phyloP scores from a whole-genome alignment of 2,329 filamentous ascomycete species.

The Monosporascus sp. region DNA sequence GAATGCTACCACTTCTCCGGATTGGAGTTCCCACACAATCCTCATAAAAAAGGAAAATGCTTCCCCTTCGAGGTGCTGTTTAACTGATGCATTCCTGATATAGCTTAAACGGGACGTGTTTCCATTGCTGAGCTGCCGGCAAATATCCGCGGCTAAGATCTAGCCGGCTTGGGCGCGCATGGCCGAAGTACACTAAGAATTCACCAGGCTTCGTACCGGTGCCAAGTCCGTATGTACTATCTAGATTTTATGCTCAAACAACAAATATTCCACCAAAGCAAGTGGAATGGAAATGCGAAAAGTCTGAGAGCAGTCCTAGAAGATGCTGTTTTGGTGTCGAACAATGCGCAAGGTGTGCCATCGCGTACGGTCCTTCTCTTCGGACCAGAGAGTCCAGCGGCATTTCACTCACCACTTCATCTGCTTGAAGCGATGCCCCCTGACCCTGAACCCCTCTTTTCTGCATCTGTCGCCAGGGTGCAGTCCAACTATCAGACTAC shows the following conservation, averaged over 20 bases:
- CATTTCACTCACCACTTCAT: no score
- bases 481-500: no score
- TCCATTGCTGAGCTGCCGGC: background rate
- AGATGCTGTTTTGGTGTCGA: no score
- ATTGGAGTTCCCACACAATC: no score
- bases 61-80: background rate
- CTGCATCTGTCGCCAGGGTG: background rate
- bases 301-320: no score
- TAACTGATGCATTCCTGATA: background rate
- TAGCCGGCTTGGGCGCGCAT: background rate
- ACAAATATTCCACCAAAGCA: background rate
- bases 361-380: no score
- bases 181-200: background rate
- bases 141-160: background rate
- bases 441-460: background rate
- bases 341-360: no score
- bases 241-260: background rate
- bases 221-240: background rate
- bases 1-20: no score
- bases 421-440: background rate
- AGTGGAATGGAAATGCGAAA: background rate
- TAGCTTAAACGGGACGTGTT: background rate
- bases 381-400: no score
- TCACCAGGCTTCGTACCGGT: background rate
- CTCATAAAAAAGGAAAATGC: background rate